Conservation (phyloP, 2,329 filamentous ascomycete genomes). For the Uncinocarpus reesii region DNA sequence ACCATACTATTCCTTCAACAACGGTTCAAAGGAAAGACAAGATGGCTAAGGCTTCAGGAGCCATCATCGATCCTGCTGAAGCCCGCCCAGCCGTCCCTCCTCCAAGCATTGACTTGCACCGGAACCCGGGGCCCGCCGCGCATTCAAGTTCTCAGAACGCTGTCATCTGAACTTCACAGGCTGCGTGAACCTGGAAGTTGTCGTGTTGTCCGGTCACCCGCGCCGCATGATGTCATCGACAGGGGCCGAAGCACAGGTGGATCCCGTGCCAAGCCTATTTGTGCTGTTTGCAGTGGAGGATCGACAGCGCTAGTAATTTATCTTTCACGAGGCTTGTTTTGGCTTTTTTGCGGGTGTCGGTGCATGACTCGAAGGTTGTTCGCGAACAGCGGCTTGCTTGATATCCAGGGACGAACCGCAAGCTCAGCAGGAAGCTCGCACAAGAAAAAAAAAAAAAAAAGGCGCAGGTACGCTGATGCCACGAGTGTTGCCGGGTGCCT, state of each 20-base stretch:
- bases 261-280: not conserved
- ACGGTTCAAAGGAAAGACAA: too few relatives aligned
- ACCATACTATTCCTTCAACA: too few relatives aligned
- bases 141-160: not conserved
- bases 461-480: too few relatives aligned
- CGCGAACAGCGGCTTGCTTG: too few relatives aligned
- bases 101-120: not conserved
- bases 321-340: not conserved
- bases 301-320: not conserved
- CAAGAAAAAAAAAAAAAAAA: too few relatives aligned
- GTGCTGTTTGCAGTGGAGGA: constrained; percentile 2
- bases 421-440: too few relatives aligned
- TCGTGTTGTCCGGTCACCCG: not conserved
- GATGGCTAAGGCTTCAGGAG: too few relatives aligned
- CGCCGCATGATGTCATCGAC: constrained; percentile 7
- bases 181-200: not conserved
- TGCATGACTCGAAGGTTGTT: too few relatives aligned
- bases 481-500: too few relatives aligned
- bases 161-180: not conserved
- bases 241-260: constrained; percentile 1
- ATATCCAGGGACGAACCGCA: too few relatives aligned
- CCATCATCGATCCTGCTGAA: not conserved
- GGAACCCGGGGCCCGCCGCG: not conserved
- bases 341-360: not conserved
- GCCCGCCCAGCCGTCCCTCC: not conserved